Conservation (phyloP, 2,329 filamentous ascomycete species). For the Apiospora aurea region DNA sequence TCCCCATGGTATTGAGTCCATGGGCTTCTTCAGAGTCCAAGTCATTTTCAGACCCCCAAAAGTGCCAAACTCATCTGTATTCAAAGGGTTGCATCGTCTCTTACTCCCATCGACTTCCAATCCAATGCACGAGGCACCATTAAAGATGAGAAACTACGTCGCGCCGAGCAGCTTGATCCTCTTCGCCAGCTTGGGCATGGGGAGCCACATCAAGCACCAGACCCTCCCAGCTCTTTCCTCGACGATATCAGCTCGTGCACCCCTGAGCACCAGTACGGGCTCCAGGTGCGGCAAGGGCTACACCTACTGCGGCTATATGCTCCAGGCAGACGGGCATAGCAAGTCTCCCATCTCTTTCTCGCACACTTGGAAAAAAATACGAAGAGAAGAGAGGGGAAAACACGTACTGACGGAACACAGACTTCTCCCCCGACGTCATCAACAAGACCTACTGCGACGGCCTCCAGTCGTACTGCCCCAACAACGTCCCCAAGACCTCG, state of each 20-base stretch:
- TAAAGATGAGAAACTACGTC: not conserved
- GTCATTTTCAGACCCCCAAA: not conserved
- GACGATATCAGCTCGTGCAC: constrained; percentile 1
- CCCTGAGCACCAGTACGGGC: constrained; percentile 20
- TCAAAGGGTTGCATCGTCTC: no score
- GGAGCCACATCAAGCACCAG: not conserved
- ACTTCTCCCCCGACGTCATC: constrained; percentile 37
- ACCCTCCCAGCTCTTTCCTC: constrained; percentile 15
- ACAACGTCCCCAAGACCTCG: constrained; percentile 38
- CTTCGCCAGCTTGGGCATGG: not conserved
- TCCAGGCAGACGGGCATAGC: constrained; percentile 39
- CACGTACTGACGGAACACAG: constrained; percentile 27
- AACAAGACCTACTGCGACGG: constrained; percentile 41
- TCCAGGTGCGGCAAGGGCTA: constrained; percentile 43
- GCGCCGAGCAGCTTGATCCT: not conserved
- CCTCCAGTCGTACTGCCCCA: constrained; percentile 36
- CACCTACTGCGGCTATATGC: constrained; percentile 43
- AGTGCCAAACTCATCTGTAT: no score
- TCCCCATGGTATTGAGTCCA: no score
- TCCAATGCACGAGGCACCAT: not conserved
- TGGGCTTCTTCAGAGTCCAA: not conserved
- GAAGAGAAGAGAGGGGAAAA: no score
- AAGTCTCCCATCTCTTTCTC: constrained; percentile 26
- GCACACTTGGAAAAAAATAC: not conserved
- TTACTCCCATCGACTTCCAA: no score